Evolutionary conservation across 2,329 filamentous ascomycete species (phyloP), one percentile per base, ranked within the genome.

Genomic region (Endoconidiophora polonica): DNA sequence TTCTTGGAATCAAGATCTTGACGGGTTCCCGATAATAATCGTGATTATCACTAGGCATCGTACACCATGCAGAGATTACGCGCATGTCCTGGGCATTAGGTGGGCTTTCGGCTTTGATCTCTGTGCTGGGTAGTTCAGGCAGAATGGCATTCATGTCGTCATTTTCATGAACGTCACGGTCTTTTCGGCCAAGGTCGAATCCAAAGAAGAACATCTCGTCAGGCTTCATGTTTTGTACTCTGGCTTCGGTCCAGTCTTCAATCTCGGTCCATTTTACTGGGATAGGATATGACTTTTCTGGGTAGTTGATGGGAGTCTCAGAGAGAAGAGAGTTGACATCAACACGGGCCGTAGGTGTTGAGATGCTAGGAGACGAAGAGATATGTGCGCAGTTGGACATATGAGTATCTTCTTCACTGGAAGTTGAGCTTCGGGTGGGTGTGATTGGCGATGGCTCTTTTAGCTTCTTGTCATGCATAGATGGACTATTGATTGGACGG

Each of bases 11-110:
- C 36, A 63, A 64, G 55, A 88, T 79, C 1, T 73, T 66, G 0
- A 87, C 79, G 0, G 81, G 79, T 36, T 74, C 74, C 10, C 72
- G 71, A 62, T 88, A 88, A 58, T 88, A 88, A 2, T 77, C 77
- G 3, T 29, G 43, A 22, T 46, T 48, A 20, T 42, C 42, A 5
- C 43, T 42, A 20, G 41, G 41, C 47, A 53, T 50, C 3, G 51
- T 40, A 26, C 50, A 52, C 51, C 51, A 53, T 12, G 51, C 48
- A 10, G 47, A 49, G 9, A 44, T 43, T 5, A 53, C 44, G n/a
- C 47, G 44, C 24, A 53, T 20, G 14, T 50, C 47, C 29, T 53
- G 47, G 26, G 18, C 33, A 50, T 53, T 49, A 23, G 47, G 47
- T n/a, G 51, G 51, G 22, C 51, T 53, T 22, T 50, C 51, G 10